Percentiles rank a stretch among this genome's conserved stretches.
phyloP scores from a whole-genome alignment of 1,284 basidiomycete species.

The Pisolithus thermaeus region DNA sequence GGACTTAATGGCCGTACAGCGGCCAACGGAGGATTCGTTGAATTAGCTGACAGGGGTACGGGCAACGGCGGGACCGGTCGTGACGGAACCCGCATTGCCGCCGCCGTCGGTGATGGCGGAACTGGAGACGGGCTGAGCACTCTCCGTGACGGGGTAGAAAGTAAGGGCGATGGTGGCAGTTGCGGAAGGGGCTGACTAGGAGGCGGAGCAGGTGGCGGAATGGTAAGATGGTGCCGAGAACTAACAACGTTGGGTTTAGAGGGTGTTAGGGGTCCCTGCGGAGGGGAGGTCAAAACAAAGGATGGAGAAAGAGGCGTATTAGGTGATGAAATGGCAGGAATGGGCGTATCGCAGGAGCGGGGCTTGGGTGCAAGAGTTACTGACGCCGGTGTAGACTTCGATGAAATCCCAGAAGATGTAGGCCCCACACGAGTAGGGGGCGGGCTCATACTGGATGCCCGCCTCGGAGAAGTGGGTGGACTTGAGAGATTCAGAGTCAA shows the following conservation, averaged over 20 bases:
- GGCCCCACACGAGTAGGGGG: conserved; percentile 13
- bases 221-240: conserved; percentile 24
- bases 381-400: conserved; percentile 8
- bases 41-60: background rate
- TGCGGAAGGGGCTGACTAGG: conserved; percentile 26
- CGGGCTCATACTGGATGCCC: conserved; percentile 21
- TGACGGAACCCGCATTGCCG: conserved; percentile 8
- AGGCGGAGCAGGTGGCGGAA: conserved; percentile 27
- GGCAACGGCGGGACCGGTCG: conserved; percentile 15
- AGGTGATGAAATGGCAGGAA: conserved; percentile 14
- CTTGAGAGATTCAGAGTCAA: conserved; percentile 19
- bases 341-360: conserved; percentile 8
- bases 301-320: conserved; percentile 17
- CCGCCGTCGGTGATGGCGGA: background rate
- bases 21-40: background rate
- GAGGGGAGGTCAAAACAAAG: conserved; percentile 6
- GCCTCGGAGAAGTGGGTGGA: conserved; percentile 18
- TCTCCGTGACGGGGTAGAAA: conserved; percentile 1
- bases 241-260: conserved; percentile 11
- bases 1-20: background rate
- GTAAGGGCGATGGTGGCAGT: conserved; percentile 17
- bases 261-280: background rate
- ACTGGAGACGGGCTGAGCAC: background rate
- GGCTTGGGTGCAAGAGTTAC: conserved; percentile 3
- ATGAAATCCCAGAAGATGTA: conserved; percentile 5